Evolutionary conservation across 2,329 filamentous ascomycete species (phyloP), one percentile per base, ranked within the genome.

Genomic region (Hysterium pulicare): DNA sequence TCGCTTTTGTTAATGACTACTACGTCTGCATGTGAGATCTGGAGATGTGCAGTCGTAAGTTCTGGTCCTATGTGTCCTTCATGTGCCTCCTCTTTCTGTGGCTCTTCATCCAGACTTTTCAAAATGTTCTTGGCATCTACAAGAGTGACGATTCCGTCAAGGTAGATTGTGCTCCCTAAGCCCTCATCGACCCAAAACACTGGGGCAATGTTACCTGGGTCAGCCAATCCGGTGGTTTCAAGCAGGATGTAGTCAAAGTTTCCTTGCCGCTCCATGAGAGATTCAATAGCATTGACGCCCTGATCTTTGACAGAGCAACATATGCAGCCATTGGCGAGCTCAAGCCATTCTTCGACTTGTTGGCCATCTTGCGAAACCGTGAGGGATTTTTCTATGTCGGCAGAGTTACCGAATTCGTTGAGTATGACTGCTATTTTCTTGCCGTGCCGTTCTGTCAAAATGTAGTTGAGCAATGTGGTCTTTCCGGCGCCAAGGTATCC

Each of bases 171-270:
- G 66, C 90, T 95, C 6, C 90, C 91, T 2, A 98, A 78, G 0
- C 90, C 93, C 52, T 97, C 91, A 57, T 98, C 93, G 20, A 98
- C 84, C 93, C 93, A 98, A 71, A 98, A 98, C 11, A 97, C 72
- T 1, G 93, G 93, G 0, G 93, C 93, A 39, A 98, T 82, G 58
- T 97, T 97, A 1, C 93, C 93, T 0, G 93, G 93, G 60, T 98
- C 91, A 4, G 93, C 93, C 5, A 98, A 77, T 0, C 93, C 93
- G 0, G 93, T 97, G 0, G 93, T 98, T 67, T 98, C 93, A 1
- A 98, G 82, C 2, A 98, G 78, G 51, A 98, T 97, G 70, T 97
- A 98, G 71, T 98, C 93, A 61, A 98, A 98, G 4, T 84, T 84
- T 38, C 91, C 91, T 51, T 87, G 88, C 58, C 90, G 89, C 50